These are phyloP conservation scores for Phytophthora pistaciae DNA, from an alignment of 352 stramenopile genomes.

Conservation along the genomic window DNA sequence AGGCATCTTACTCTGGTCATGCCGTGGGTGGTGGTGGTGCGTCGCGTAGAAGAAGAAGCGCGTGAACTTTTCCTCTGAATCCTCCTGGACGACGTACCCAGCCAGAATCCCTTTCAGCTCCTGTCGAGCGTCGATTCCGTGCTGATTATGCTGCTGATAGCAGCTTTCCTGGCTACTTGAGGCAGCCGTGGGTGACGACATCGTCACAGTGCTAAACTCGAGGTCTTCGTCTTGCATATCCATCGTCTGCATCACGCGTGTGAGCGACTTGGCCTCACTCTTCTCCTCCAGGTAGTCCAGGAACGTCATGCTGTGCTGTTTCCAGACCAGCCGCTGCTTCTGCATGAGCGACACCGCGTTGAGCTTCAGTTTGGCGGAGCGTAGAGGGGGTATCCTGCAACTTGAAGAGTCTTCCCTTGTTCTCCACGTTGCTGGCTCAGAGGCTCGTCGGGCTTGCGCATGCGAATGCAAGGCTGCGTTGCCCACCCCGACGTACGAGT, in stretches of 20 bases:
- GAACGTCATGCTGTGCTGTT: conserved; percentile 64
- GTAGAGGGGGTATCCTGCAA: conserved; percentile 20
- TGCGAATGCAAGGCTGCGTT: conserved; percentile 4
- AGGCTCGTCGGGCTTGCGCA: conserved; percentile 22
- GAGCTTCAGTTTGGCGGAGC: conserved; percentile 48
- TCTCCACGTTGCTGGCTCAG: conserved; percentile 20
- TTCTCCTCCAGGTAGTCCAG: conserved; percentile 70
- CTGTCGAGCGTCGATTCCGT: conserved; percentile 19
- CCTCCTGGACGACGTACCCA: conserved; percentile 71
- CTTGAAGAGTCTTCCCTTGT: conserved; percentile 4
- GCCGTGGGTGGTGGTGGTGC: conserved; percentile 20
- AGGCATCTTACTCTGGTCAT: conserved; percentile 34
- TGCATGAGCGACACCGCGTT: conserved; percentile 69
- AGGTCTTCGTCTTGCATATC: conserved; percentile 46
- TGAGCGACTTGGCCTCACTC: conserved; percentile 60
- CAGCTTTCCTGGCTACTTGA: conserved; percentile 31
- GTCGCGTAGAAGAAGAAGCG: conserved; percentile 74
- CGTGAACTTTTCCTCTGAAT: conserved; percentile 65
- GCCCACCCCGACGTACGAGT: conserved; percentile 5
- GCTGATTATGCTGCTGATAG: conserved; percentile 24
- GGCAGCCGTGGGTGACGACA: conserved; percentile 28
- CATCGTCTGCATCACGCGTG: conserved; percentile 70
- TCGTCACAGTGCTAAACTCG: conserved; percentile 32
- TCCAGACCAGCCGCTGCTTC: conserved; percentile 53
- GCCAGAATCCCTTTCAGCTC: conserved; percentile 54